These are phyloP conservation scores for Arthrobotrys musiformis DNA, from an alignment of 2,329 filamentous ascomycete species.

Conservation along the genomic window DNA sequence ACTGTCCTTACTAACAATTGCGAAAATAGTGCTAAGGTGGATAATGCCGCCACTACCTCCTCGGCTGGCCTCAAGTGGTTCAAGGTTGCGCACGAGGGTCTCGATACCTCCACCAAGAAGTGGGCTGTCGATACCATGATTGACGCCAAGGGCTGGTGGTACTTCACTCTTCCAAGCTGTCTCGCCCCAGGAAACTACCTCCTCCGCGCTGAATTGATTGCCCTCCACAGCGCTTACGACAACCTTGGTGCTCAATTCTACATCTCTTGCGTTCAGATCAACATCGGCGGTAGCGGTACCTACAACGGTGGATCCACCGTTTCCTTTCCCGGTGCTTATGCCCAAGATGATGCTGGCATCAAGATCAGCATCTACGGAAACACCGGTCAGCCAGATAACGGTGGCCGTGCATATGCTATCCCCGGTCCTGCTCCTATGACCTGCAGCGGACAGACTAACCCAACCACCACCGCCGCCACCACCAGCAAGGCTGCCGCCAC, in stretches of 20 bases:
- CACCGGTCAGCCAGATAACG: slow-evolving; percentile 50
- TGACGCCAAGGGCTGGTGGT: slow-evolving; percentile 64
- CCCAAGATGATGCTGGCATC: slow-evolving; percentile 60
- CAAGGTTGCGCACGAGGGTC: slow-evolving; percentile 63
- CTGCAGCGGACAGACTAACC: slow-evolving; percentile 23
- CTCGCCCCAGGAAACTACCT: slow-evolving; percentile 61
- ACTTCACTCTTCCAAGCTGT: slow-evolving; percentile 61
- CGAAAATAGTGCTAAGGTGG: slow-evolving; percentile 61
- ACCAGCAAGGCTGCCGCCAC: neutral
- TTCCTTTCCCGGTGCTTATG: slow-evolving; percentile 61
- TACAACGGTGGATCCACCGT: slow-evolving; percentile 55
- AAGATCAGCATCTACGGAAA: slow-evolving; percentile 49
- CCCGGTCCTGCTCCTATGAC: slow-evolving; percentile 42
- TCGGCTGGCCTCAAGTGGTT: slow-evolving; percentile 64
- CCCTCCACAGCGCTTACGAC: slow-evolving; percentile 55
- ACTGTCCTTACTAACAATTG: neutral
- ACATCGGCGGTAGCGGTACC: slow-evolving; percentile 60
- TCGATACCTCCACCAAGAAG: slow-evolving; percentile 62
- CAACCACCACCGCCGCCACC: slow-evolving; percentile 3
- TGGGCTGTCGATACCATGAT: slow-evolving; percentile 69
- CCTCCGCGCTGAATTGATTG: slow-evolving; percentile 57
- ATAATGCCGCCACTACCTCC: slow-evolving; percentile 62
- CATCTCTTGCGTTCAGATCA: slow-evolving; percentile 62
- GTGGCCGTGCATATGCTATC: slow-evolving; percentile 34
- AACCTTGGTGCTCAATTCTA: slow-evolving; percentile 62